phyloP scores from a whole-genome alignment of 2,329 filamentous ascomycete genomes.

The Ceratocystis cubensis region DNA sequence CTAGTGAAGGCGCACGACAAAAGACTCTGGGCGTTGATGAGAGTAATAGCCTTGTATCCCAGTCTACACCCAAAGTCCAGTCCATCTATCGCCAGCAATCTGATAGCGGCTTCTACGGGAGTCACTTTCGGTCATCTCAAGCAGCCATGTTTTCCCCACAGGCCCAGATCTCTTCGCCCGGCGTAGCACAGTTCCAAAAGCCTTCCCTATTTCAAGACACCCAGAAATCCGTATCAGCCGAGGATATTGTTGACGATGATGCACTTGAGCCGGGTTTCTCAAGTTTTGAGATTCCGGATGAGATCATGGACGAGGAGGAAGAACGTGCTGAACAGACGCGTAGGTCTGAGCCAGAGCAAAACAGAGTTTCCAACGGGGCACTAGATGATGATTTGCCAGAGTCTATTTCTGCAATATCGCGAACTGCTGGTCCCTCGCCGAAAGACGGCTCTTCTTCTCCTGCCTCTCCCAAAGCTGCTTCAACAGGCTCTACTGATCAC shows the following conservation, averaged over 20 bases:
- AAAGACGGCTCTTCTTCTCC: not conserved
- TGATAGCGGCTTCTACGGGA: constrained; percentile 69
- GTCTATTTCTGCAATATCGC: not conserved
- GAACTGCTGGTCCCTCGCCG: not conserved
- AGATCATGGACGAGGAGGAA: constrained; percentile 13
- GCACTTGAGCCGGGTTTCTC: constrained; percentile 11
- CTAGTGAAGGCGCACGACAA: constrained; percentile 75
- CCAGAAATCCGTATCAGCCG: constrained; percentile 1
- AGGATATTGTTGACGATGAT: constrained; percentile 21
- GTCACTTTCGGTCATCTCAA: constrained; percentile 43
- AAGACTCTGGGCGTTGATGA: constrained; percentile 54
- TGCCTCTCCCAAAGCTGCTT: not conserved
- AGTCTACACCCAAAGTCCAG: constrained; percentile 44
- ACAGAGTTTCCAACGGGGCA: not conserved
- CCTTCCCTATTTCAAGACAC: not conserved
- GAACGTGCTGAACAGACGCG: not conserved
- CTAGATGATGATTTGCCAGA: not conserved
- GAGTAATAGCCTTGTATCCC: constrained; percentile 48
- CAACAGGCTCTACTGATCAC: not conserved
- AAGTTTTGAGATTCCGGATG: constrained; percentile 15
- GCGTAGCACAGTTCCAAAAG: constrained; percentile 11
- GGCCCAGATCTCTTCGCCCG: not conserved
- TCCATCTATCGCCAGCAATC: constrained; percentile 70
- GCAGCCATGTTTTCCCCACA: not conserved
- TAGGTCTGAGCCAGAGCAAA: not conserved